Conservation (phyloP, 306 rosid genomes). For the Hylodesmum podocarpum region DNA sequence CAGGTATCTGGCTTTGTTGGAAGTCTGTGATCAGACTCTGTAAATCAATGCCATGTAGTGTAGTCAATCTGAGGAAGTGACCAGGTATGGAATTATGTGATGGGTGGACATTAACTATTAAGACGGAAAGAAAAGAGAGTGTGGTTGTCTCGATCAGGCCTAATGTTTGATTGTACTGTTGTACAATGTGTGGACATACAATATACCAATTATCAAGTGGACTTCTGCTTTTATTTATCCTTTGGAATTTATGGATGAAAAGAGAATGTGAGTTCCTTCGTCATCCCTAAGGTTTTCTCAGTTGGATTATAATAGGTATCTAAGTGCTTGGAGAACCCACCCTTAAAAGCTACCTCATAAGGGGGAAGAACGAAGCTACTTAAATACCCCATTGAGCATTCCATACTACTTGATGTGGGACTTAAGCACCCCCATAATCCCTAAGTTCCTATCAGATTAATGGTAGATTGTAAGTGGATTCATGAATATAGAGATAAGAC, state of each 20-base stretch:
- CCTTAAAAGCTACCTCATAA: too few species aligned
- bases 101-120: background rate
- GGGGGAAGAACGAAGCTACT: too few species aligned
- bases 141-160: background rate
- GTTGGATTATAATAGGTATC: too few species aligned
- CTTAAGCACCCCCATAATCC: background rate
- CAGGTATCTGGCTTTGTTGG: background rate
- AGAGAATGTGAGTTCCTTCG: constrained; percentile 9
- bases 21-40: background rate
- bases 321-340: too few species aligned
- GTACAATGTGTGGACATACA: background rate
- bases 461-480: background rate
- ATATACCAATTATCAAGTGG: background rate
- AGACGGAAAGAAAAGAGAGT: background rate
- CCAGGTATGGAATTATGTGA: background rate
- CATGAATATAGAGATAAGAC: background rate
- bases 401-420: too few species aligned
- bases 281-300: constrained; percentile 1
- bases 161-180: background rate
- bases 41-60: background rate
- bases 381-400: too few species aligned
- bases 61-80: constrained; percentile 3
- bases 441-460: background rate
- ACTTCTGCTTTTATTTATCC: background rate
- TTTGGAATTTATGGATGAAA: background rate